Evolutionary conservation across 805 yeast species (phyloP), one percentile per base, ranked within the genome.

Genomic region (Nakazawaea ambrosiae): DNA sequence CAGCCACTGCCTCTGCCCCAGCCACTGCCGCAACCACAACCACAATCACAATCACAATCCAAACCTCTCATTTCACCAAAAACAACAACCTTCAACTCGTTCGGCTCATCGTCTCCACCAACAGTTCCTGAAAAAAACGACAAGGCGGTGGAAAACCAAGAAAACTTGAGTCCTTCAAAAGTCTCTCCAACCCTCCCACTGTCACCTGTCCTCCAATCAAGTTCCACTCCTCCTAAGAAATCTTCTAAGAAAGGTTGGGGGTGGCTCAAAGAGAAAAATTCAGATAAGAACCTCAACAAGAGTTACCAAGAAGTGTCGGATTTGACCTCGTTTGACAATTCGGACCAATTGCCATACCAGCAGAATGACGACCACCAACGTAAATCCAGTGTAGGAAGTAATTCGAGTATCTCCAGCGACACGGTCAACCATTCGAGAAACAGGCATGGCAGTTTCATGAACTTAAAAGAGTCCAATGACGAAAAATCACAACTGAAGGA

Each of bases 381-480:
- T n/a, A n/a, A n/a, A n/a, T n/a, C n/a, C n/a, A 36, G 34, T 15
- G 25, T 19, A 14, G 31, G 35, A 4, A 31, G 34, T 26, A 27
- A 14, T 14, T n/a, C n/a, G n/a, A n/a, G n/a, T n/a, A n/a, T n/a
- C n/a, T n/a, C n/a, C n/a, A n/a, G n/a, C n/a, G 40, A 27, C 6
- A 17, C 23, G 8, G 32, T 14, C 4, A 41, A 38, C 20, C 59
- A 54, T 36, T 39, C 52, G 6, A 34, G 57, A 20, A 54, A 53
- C 25, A 46, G 59, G 38, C 58, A 54, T 32, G 58, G 58, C 4
- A 46, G 33, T 23, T 18, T 16, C 35, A 26, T 34, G 33, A 24
- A n/a, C 27, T 27, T 14, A 16, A 18, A 18, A 7, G 19, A 26
- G 19, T 15, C 4, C 20, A 33, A 23, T 7, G 17, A 15, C 14